Evolutionary conservation across 257 asterid genomes (phyloP), one percentile per base, ranked within the genome.

Genomic region (Penstemon davidsonii): DNA sequence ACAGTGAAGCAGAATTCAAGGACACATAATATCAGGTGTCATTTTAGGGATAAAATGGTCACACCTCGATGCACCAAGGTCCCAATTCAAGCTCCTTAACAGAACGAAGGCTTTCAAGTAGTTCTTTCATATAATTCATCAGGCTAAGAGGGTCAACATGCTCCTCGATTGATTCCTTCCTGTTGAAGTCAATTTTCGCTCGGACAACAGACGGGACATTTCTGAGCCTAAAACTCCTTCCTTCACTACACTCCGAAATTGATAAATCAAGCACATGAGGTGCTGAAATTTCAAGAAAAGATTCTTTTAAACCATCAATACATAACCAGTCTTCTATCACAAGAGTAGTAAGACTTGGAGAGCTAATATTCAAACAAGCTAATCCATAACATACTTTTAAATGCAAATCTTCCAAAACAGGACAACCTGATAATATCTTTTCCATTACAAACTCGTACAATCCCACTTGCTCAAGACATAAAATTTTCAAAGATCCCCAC

Each of bases 211-310:
- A 57, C 11, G 72, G 4, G 39, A 59, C 12, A 47, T 63, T 15
- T 7, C 33, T 25, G 33, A 25, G 33, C 33, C 8, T n/a, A 11
- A 64, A 8, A 7, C 19, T n/a, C 25, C 40, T 25, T 25, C 13
- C 15, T 33, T 12, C 0, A 13, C 11, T 3, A 37, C 51, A 4
- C 38, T 10, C 4, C 25, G 13, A 25, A 49, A 75, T 15, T 0
- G 10, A 5, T 52, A 75, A 45, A 40, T 6, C 8, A 33, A 43
- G 67, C 11, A 69, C 0, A 52, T 57, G 51, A 44, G 76, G 68
- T 36, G 76, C 73, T 49, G 75, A 69, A 6, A 69, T 58, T 33
- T 57, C 72, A 47, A 64, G 47, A 13, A 9, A n/a, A 49, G 42
- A 2, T 3, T 54, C 0, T 4, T 3, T 6, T 25, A 25, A 25